These are phyloP conservation scores for Schizosaccharomyces lindneri DNA, from an alignment of 805 yeast species.

Conservation along the genomic window DNA sequence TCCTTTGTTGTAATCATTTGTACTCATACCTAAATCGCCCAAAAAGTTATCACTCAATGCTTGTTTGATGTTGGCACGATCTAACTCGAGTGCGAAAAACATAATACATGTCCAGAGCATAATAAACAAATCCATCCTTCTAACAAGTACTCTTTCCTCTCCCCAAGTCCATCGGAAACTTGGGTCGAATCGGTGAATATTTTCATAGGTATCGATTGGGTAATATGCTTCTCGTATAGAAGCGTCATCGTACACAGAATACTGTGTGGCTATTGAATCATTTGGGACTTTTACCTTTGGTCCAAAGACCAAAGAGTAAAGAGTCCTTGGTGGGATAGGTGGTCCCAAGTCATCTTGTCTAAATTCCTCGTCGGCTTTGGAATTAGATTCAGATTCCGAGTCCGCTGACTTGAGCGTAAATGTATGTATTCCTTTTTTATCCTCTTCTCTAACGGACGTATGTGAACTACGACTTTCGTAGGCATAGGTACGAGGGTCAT, in stretches of 20 bases:
- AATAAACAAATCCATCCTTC: slow-evolving; percentile 30
- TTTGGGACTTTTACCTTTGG: too few relatives aligned
- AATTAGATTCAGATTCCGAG: too few relatives aligned
- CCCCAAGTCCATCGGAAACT: slow-evolving; percentile 26
- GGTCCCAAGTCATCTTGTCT: too few relatives aligned
- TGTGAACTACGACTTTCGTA: too few relatives aligned
- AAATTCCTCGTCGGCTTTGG: too few relatives aligned
- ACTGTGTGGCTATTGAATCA: slow-evolving; percentile 4
- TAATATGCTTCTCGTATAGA: slow-evolving; percentile 2
- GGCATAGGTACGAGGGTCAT: too few relatives aligned
- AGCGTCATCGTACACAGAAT: slow-evolving; percentile 9
- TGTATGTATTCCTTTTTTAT: too few relatives aligned
- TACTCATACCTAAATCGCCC: slow-evolving; percentile 25
- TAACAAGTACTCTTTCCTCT: slow-evolving; percentile 24
- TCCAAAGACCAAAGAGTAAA: too few relatives aligned
- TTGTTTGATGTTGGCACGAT: slow-evolving; percentile 28
- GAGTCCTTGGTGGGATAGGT: too few relatives aligned
- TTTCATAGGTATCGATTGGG: slow-evolving; percentile 6
- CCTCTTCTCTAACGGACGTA: too few relatives aligned
- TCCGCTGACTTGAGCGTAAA: too few relatives aligned
- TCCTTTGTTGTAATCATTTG: slow-evolving; percentile 31
- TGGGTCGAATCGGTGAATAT: slow-evolving; percentile 27
- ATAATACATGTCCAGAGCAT: slow-evolving; percentile 28
- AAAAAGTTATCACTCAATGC: slow-evolving; percentile 32
- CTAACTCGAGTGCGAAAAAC: slow-evolving; percentile 32